Base-by-base conservation (phyloP, 1,139 yeast species). In the Nakaseomyces bracarensis region DNA sequence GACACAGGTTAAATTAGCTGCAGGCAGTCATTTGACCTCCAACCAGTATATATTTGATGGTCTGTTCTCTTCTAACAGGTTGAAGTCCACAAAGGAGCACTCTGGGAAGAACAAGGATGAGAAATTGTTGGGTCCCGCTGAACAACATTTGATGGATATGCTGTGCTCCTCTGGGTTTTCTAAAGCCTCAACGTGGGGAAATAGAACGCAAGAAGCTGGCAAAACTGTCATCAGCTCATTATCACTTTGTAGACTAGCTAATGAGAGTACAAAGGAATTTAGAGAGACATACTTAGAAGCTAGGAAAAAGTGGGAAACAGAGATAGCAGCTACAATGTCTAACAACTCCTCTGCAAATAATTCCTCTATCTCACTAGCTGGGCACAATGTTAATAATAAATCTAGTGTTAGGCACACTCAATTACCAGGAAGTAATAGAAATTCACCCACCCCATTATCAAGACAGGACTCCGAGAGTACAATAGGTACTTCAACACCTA, bases 121-220 rank as follows among this genome's bases (percentile, higher is more conserved):
- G 23, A 20, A 20, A 26, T 8, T 33, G 36, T 67, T 85, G 44
- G 96, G 94, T 2, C 82, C 95, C 6, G 97, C 98, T 0, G 99
- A 93, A 61, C 91, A 83, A 60, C 97, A 91, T 64, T 70, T 93
- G 42, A 76, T 86, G 64, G 96, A 87, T 50, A 93, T 93, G 98
- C 72, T 93, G 42, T 87, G 96, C 56, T 73, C 93, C 0, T 81
- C 95, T 1, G 99, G 99, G 0, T 85, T 89, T 52, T 65, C 70
- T 4, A 66, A 74, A 7, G 70, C 70, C 23, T 89, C 85, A 35
- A 58, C 61, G 18, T 93, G 99, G 99, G 96, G 96, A 3, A 80
- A 78, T 58, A 70, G 98, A 48, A 77, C 83, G 8, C 70, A 82
- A 49, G 97, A 89, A 59, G 93, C 95, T 0, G 77, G 78, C 45